Percentiles rank a stretch among this genome's conserved stretches.
Conservation (phyloP, 116 monocot species). For the Phalaenopsis hybrid region DNA sequence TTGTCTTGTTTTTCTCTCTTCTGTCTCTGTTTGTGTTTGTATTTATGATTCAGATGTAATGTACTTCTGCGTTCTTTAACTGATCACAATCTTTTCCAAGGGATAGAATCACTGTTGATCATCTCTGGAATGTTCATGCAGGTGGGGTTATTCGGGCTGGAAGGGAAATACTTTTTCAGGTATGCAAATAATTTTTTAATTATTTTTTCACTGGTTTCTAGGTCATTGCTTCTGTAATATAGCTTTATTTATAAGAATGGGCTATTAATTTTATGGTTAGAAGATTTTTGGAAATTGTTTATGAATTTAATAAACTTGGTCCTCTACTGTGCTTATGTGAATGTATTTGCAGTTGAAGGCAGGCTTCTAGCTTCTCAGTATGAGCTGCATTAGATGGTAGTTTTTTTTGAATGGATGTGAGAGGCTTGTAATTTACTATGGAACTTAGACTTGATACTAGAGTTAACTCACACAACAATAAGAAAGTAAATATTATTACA, state of each 20-base stretch:
- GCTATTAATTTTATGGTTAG: neutral
- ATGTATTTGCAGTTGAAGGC: neutral
- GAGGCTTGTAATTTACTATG: neutral
- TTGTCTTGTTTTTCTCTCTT: no score
- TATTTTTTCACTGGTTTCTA: neutral
- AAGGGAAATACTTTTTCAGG: conserved; percentile 74
- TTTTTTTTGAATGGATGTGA: no score
- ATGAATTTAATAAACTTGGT: neutral
- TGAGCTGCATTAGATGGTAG: neutral
- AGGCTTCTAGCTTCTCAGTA: neutral
- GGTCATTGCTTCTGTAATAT: neutral
- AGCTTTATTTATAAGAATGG: neutral
- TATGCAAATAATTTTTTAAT: conserved; percentile 5
- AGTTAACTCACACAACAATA: no score
- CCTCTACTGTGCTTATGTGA: neutral
- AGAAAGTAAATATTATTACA: no score
- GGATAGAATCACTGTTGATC: neutral
- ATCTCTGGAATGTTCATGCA: conserved; percentile 10
- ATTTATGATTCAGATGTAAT: neutral
- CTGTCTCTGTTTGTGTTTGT: neutral
- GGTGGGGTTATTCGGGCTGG: conserved; percentile 38
- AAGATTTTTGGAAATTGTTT: neutral
- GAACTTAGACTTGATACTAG: neutral
- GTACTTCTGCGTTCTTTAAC: neutral
- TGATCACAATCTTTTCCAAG: neutral